Percentiles rank a stretch among this genome's conserved stretches.
phyloP scores from a whole-genome alignment of 768 basidiomycete species.

The Serendipita sp. region DNA sequence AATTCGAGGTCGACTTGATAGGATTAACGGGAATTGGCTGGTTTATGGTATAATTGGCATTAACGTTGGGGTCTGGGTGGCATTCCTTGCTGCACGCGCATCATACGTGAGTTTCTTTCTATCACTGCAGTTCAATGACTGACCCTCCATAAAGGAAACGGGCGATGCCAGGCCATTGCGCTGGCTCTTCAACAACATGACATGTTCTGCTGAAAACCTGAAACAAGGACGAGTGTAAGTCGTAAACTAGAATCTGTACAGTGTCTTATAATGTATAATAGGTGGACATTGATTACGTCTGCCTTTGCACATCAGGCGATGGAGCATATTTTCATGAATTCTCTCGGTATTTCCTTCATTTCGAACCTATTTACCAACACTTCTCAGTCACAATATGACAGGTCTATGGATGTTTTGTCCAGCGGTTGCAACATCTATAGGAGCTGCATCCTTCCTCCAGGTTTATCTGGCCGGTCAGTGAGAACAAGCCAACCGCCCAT shows the following conservation, averaged over 20 bases:
- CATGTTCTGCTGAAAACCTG: slow-evolving; percentile 43
- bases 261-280: slow-evolving; percentile 17
- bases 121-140: not conserved
- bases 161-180: slow-evolving; percentile 24
- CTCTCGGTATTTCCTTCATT: not conserved
- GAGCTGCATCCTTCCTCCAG: slow-evolving; percentile 46
- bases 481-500: not conserved
- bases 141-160: slow-evolving; percentile 7
- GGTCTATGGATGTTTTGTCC: slow-evolving; percentile 15
- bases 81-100: slow-evolving; percentile 31
- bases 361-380: slow-evolving; percentile 31
- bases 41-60: slow-evolving; percentile 49
- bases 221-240: slow-evolving; percentile 46
- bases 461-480: slow-evolving; percentile 57
- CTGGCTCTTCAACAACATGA: slow-evolving; percentile 52
- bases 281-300: slow-evolving; percentile 60
- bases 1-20: slow-evolving; percentile 24
- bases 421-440: slow-evolving; percentile 43
- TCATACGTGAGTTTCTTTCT: slow-evolving; percentile 14
- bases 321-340: slow-evolving; percentile 56
- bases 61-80: slow-evolving; percentile 44
- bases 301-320: slow-evolving; percentile 52
- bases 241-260: not conserved
- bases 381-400: slow-evolving; percentile 53
- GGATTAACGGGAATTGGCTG: slow-evolving; percentile 35